A percentile compares a stretch with the other conserved stretches of the same genome.
Evolutionary conservation across 345 rosid species (phyloP).

Genomic region (Orychophragmus violaceus): DNA sequence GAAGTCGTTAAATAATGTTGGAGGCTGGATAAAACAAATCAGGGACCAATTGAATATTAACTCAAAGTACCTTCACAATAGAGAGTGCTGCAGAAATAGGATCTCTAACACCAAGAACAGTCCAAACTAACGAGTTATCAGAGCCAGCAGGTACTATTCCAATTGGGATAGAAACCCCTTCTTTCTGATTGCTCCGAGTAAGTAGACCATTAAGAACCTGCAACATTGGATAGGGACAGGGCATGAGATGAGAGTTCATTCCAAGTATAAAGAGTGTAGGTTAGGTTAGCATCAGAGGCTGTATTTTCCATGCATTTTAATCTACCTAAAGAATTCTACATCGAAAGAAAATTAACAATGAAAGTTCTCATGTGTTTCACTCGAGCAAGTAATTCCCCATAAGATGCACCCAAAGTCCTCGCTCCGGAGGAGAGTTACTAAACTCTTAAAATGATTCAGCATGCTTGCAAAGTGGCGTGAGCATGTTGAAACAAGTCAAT

Average conservation of each 20-base stretch:
- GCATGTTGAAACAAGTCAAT: slow-evolving; percentile 18
- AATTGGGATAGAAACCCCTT: slow-evolving; percentile 96
- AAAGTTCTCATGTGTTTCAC: slow-evolving; percentile 10
- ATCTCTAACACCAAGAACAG: slow-evolving; percentile 95
- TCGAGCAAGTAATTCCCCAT: slow-evolving; percentile 5
- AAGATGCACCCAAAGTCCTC: slow-evolving; percentile 21
- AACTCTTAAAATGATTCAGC: slow-evolving; percentile 18
- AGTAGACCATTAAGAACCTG: slow-evolving; percentile 96
- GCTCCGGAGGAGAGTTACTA: slow-evolving; percentile 10
- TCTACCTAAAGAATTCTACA: slow-evolving; percentile 14
- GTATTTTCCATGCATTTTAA: slow-evolving; percentile 8
- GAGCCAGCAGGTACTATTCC: slow-evolving; percentile 99
- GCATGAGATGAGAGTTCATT: background rate
- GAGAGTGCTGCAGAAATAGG: slow-evolving; percentile 91
- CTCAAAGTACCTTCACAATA: slow-evolving; percentile 69
- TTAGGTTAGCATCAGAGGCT: background rate
- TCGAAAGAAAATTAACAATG: background rate
- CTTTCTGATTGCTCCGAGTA: slow-evolving; percentile 80
- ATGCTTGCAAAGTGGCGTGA: slow-evolving; percentile 23
- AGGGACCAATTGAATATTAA: background rate
- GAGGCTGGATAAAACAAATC: background rate
- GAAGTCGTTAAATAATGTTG: background rate
- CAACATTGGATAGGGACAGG: slow-evolving; percentile 21
- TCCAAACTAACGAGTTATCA: slow-evolving; percentile 97
- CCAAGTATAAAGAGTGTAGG: background rate